A percentile compares a stretch with the other conserved stretches of the same genome.
phyloP scores from a whole-genome alignment of 2,329 filamentous ascomycete species.

The Hirsutella rhossiliensis region DNA sequence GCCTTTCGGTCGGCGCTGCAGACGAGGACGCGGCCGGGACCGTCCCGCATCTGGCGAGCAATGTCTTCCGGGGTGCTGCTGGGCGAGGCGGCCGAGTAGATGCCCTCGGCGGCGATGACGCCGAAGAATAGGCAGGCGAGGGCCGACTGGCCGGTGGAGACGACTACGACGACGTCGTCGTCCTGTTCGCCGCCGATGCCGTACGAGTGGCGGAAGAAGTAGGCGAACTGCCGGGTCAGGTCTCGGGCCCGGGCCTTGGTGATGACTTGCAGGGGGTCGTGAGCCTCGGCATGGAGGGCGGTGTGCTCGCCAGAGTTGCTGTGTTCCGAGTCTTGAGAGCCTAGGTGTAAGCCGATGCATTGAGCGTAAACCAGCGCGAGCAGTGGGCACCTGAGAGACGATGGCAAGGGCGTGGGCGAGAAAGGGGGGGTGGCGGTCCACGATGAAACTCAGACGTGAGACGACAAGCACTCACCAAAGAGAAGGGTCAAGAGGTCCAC shows the following conservation, averaged over 20 bases:
- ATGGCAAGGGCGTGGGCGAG: not conserved
- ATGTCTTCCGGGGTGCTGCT: conserved; percentile 38
- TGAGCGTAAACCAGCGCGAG: no score
- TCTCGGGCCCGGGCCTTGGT: conserved; percentile 37
- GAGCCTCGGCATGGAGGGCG: conserved; percentile 43
- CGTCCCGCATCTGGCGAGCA: conserved; percentile 28
- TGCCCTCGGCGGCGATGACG: conserved; percentile 44
- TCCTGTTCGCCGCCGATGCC: conserved; percentile 30
- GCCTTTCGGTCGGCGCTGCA: conserved; percentile 35
- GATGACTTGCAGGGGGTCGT: conserved; percentile 37
- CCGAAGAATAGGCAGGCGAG: conserved; percentile 41
- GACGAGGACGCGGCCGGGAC: conserved; percentile 24
- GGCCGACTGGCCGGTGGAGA: conserved; percentile 43
- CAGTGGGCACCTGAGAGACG: no score
- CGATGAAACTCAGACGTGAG: not conserved
- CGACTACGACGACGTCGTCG: conserved; percentile 41
- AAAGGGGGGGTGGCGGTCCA: not conserved
- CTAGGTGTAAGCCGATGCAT: not conserved
- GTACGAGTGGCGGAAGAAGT: conserved; percentile 40
- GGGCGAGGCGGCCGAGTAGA: conserved; percentile 43
- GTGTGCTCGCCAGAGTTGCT: conserved; percentile 30
- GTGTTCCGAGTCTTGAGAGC: conserved; percentile 20
- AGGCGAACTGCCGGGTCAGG: conserved; percentile 38
- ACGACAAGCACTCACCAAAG: not conserved
- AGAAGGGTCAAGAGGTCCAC: not conserved